phyloP scores from a whole-genome alignment of 768 basidiomycete genomes.

The Collybia nuda region DNA sequence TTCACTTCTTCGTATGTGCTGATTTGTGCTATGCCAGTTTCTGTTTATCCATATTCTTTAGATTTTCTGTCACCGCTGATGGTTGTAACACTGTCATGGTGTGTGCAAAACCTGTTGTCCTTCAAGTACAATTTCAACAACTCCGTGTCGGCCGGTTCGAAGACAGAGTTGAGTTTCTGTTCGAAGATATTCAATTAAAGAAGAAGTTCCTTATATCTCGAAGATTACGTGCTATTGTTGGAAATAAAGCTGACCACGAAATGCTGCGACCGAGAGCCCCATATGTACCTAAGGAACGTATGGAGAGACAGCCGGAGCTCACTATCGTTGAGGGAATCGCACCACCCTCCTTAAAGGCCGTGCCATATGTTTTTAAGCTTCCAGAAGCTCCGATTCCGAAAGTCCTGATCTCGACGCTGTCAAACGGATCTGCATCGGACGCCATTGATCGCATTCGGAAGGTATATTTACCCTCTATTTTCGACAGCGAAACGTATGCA shows the following conservation, averaged over 20 bases:
- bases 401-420: conserved; percentile 27
- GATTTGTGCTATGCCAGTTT: not conserved
- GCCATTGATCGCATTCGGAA: conserved; percentile 21
- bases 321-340: conserved; percentile 39
- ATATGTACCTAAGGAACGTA: conserved; percentile 35
- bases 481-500: conserved; percentile 40
- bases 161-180: conserved; percentile 52
- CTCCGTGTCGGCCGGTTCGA: conserved; percentile 45
- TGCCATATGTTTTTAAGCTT: conserved; percentile 41
- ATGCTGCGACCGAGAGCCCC: conserved; percentile 42
- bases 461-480: conserved; percentile 36
- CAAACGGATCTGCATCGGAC: conserved; percentile 23
- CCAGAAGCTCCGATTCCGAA: conserved; percentile 40
- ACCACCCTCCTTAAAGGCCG: conserved; percentile 38
- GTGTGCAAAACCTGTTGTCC: conserved; percentile 15
- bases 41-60: conserved; percentile 9
- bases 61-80: conserved; percentile 12
- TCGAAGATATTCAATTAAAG: conserved; percentile 43
- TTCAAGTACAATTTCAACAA: conserved; percentile 34
- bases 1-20: not conserved
- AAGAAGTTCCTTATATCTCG: conserved; percentile 52
- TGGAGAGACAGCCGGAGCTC: conserved; percentile 28
- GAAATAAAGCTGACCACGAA: conserved; percentile 44
- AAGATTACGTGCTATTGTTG: conserved; percentile 42
- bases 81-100: conserved; percentile 19